Evolutionary conservation across 2,329 filamentous ascomycete genomes (phyloP).

Genomic region (Parastagonospora avenae): DNA sequence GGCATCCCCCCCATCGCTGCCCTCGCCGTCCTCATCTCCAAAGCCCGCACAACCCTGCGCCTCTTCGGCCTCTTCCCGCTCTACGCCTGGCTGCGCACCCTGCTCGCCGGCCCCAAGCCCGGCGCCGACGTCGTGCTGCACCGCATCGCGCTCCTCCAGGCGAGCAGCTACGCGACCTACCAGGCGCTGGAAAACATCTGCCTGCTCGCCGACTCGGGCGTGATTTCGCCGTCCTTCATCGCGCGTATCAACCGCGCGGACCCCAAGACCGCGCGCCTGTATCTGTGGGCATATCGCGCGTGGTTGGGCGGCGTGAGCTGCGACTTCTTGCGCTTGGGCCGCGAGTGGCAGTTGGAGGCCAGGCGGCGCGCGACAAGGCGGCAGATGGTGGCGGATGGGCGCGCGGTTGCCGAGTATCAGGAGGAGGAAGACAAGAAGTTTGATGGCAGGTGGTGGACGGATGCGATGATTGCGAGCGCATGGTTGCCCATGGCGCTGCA

Average conservation of each 20-base stretch:
- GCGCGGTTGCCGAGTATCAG: conserved; percentile 37
- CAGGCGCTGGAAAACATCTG: conserved; percentile 53
- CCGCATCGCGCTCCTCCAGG: conserved; percentile 49
- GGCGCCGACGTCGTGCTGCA: conserved; percentile 51
- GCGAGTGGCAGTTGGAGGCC: conserved; percentile 51
- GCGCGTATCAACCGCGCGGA: conserved; percentile 45
- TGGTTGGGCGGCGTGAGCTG: conserved; percentile 52
- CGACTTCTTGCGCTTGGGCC: conserved; percentile 50
- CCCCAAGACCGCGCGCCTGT: conserved; percentile 42
- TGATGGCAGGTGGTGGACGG: conserved; percentile 50
- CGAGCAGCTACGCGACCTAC: conserved; percentile 50
- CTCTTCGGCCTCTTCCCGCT: conserved; percentile 51
- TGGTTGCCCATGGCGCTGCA: conserved; percentile 54
- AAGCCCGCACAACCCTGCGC: conserved; percentile 51
- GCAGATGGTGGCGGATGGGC: conserved; percentile 35
- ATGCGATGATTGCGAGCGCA: conserved; percentile 48
- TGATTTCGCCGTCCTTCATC: conserved; percentile 44
- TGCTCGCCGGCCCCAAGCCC: conserved; percentile 48
- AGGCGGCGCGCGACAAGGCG: conserved; percentile 36
- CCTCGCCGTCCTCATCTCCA: conserved; percentile 48
- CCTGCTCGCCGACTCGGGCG: conserved; percentile 49
- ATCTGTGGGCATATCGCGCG: conserved; percentile 49
- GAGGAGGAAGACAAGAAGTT: conserved; percentile 46
- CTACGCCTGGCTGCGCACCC: conserved; percentile 52
- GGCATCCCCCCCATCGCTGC: conserved; percentile 41